Evolutionary conservation across 371 early-diverging fungal genomes (phyloP), one percentile per base, ranked within the genome.

Genomic region (Mucor circinelloides): DNA sequence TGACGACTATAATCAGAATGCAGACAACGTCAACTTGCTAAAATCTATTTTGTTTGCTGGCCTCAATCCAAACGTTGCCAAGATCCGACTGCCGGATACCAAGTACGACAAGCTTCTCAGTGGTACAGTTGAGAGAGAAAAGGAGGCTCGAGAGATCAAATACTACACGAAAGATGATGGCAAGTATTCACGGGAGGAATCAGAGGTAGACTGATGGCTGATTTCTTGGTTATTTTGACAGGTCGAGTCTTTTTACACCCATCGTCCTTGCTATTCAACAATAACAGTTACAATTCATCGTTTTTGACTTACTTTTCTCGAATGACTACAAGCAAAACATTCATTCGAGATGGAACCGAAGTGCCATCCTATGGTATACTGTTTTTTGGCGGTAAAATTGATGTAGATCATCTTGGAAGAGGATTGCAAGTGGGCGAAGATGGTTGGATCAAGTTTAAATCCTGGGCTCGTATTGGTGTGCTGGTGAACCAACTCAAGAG

Each of bases 201-300:
- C n/a, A 36, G 58, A 34, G 4, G 19, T 28, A 28, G 9, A 50
- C 3, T 23, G 8, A 13, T 19, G 23, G 9, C 27, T 27, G 13
- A 30, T 7, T 25, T 19, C n/a, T 52, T 48, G 36, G 38, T 44
- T 44, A 17, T 28, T 54, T 8, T 7, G 60, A 2, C 69, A 84
- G 84, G 90, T 0, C 86, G 93, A 2, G 92, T 93, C 1, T 93
- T 92, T 68, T 60, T 95, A 13, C 95, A 95, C 69, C 94, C 95
- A 21, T 83, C 91, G 8, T 93, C 93, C 9, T 78, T 87, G 10
- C 59, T 90, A 57, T 93, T 92, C 67, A 74, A 66, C 21, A 82
- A 73, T 62, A 84, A 87, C 54, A 81, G 80, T 59, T 92, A 85
- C 64, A 80, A 80, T 42, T 82, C 86, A 0, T 85, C 90, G 6